Conservation (phyloP, 108 stramenopile genomes). For the Cyclotella kingstonii region DNA sequence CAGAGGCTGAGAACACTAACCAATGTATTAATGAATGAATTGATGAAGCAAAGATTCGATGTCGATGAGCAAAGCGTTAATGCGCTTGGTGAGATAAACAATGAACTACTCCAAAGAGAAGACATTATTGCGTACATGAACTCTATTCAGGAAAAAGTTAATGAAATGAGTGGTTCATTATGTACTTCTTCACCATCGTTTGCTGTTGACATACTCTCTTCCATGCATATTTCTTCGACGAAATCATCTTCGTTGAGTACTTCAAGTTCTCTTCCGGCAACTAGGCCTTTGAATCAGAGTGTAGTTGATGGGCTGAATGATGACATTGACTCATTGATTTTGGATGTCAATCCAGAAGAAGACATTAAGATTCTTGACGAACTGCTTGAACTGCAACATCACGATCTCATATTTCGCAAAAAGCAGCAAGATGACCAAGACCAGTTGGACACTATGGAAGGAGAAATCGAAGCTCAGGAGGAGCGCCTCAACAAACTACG, state of each 20-base stretch:
- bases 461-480: conserved; percentile 75
- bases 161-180: conserved; percentile 17
- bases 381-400: conserved; percentile 78
- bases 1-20: conserved; percentile 71
- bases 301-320: too few species aligned
- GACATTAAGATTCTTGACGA: conserved; percentile 85
- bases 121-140: conserved; percentile 66
- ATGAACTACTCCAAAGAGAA: conserved; percentile 50
- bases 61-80: neutral
- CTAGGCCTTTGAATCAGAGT: too few species aligned
- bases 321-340: conserved; percentile 27
- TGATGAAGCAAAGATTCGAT: conserved; percentile 58
- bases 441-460: conserved; percentile 64
- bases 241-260: neutral
- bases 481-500: conserved; percentile 64
- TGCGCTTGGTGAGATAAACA: conserved; percentile 50
- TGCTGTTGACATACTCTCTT: conserved; percentile 8
- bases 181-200: too few species aligned
- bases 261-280: neutral
- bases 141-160: conserved; percentile 44
- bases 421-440: conserved; percentile 53
- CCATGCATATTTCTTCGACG: conserved; percentile 1
- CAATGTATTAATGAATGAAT: conserved; percentile 63
- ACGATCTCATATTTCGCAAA: conserved; percentile 66
- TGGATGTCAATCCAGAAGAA: conserved; percentile 79